These are phyloP conservation scores for Mortierella sp. DNA, from an alignment of 371 early-diverging fungal genomes.

Conservation along the genomic window DNA sequence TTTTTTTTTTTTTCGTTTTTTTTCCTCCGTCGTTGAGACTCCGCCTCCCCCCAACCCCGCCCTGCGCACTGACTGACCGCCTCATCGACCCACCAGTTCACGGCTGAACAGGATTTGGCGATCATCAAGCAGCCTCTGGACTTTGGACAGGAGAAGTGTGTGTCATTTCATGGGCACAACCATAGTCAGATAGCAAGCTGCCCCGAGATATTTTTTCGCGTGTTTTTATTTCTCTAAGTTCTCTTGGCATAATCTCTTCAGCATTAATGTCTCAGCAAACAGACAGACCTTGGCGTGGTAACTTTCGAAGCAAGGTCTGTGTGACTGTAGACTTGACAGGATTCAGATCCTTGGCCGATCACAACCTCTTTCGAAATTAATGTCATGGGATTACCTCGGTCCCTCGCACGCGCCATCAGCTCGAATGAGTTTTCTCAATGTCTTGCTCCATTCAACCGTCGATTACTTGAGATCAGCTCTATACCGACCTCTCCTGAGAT, in stretches of 20 bases:
- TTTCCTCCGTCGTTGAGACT: too few relatives aligned
- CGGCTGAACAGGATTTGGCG: too few relatives aligned
- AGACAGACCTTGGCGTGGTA: too few relatives aligned
- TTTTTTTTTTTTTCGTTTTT: too few relatives aligned
- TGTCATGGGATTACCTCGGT: constrained; percentile 27
- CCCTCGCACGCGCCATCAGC: constrained; percentile 22
- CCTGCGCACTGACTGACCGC: too few relatives aligned
- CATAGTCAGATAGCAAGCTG: neutral
- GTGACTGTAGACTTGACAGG: neutral
- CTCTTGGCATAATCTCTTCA: neutral
- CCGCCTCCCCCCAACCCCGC: too few relatives aligned
- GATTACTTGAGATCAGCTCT: neutral
- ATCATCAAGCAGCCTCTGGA: too few relatives aligned
- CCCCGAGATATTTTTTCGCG: neutral
- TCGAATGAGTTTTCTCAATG: constrained; percentile 30
- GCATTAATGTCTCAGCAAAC: too few relatives aligned
- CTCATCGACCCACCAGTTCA: too few relatives aligned
- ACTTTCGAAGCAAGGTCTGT: neutral
- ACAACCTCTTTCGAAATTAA: neutral
- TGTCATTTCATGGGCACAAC: neutral
- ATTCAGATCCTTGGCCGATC: neutral
- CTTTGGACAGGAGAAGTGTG: too few relatives aligned
- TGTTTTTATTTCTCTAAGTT: neutral
- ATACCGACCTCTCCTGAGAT: neutral
- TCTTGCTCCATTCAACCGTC: constrained; percentile 13